phyloP scores from a whole-genome alignment of 805 yeast genomes.

The Kazachstania africana region DNA sequence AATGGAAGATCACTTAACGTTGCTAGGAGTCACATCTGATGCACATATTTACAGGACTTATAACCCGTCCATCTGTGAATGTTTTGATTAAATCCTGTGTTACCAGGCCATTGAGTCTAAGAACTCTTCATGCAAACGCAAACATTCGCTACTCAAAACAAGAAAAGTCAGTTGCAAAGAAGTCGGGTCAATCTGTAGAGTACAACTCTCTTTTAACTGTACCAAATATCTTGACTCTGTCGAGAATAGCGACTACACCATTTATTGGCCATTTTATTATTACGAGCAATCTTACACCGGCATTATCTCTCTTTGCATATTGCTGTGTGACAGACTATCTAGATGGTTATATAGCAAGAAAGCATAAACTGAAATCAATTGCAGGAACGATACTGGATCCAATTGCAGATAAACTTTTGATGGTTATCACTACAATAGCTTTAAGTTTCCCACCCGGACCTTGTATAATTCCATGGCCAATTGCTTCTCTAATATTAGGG shows the following conservation, averaged over 20 bases:
- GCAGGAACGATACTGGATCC: constrained; percentile 92
- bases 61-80: no score
- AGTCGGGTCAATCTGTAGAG: no score
- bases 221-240: constrained; percentile 75
- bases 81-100: no score
- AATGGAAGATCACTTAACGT: no score
- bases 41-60: no score
- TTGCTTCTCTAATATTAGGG: constrained; percentile 66
- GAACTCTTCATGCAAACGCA: no score
- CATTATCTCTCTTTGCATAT: constrained; percentile 64
- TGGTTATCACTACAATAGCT: constrained; percentile 76
- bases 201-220: no score
- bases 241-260: constrained; percentile 77
- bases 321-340: constrained; percentile 85
- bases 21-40: no score
- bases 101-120: no score
- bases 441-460: constrained; percentile 39
- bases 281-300: constrained; percentile 47
- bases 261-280: constrained; percentile 70
- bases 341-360: constrained; percentile 87
- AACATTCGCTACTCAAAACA: no score
- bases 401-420: constrained; percentile 81
- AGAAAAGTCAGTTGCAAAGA: no score
- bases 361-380: constrained; percentile 60
- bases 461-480: constrained; percentile 58